Evolutionary conservation across 352 stramenopile species (phyloP), one percentile per base, ranked within the genome.

Genomic region (Phytophthora cryptogea): DNA sequence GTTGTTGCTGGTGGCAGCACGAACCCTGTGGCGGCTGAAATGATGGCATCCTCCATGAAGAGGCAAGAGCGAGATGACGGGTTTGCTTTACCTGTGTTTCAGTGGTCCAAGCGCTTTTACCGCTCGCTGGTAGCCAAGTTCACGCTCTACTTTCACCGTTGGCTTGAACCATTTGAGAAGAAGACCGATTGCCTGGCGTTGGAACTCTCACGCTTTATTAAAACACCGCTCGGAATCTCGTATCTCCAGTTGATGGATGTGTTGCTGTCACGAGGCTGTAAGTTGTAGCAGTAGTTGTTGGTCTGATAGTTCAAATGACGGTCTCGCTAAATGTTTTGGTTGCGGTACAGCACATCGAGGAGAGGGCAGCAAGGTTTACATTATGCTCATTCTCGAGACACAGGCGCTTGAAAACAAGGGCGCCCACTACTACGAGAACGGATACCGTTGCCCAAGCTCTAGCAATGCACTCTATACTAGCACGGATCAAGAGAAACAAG

Each of bases 241-340:
- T 94, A 94, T 55, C 59, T 94, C 4, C 79, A 90, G 36, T 59
- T 94, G 32, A 94, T 94, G 67, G 79, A 92, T 54, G 82, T 91
- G 5, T 53, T 94, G 27, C 67, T 94, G 4, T 76, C 79, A n/a
- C 76, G 81, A 74, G 71, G 68, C 66, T 78, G 78, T 88, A 77
- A 40, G 74, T 78, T 31, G 13, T 43, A 43, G 37, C 8, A 16
- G 31, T 35, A 37, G 16, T 23, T 35, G 37, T 47, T 62, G 2
- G 36, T 17, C 55, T 45, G 23, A 45, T 5, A n/a, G 26, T 14
- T 59, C 8, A 47, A 41, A 30, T 61, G 37, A 61, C 44, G 48
- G n/a, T 48, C 32, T 42, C 20, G 20, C 20, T 23, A 23, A 23
- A 23, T 56, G 23, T 7, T 54, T 26, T 71, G 8, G 36, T 46